A percentile compares a stretch with the other conserved stretches of the same genome.
These are phyloP conservation scores for Testicularia cyperi DNA, from an alignment of 1,284 basidiomycete genomes.

Conservation along the genomic window DNA sequence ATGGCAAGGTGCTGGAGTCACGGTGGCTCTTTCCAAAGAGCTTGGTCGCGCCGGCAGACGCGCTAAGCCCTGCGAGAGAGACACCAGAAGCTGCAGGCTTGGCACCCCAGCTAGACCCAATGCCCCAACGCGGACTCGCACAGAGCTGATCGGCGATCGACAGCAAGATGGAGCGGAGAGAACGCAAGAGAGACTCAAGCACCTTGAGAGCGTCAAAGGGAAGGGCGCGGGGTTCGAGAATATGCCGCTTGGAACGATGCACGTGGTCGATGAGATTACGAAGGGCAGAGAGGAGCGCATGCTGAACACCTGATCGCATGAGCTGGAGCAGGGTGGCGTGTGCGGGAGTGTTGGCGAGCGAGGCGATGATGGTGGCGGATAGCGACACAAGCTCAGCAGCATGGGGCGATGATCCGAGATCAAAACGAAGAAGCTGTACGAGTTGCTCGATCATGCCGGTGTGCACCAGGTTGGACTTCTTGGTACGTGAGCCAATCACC, in stretches of 20 bases:
- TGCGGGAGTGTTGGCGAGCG: slow-evolving; percentile 35
- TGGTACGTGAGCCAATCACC: slow-evolving; percentile 39
- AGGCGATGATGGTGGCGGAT: slow-evolving; percentile 33
- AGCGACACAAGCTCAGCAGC: slow-evolving; percentile 32
- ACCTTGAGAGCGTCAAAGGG: slow-evolving; percentile 12
- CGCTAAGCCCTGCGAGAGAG: slow-evolving; percentile 12
- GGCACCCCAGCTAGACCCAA: slow-evolving; percentile 47
- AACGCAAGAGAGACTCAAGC: slow-evolving; percentile 40
- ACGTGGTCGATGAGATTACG: slow-evolving; percentile 15
- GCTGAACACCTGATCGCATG: slow-evolving; percentile 23
- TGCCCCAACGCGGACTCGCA: slow-evolving; percentile 46
- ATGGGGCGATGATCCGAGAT: slow-evolving; percentile 10
- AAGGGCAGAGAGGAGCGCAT: slow-evolving; percentile 30
- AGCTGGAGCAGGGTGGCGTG: slow-evolving; percentile 32
- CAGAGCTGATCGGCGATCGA: slow-evolving; percentile 50
- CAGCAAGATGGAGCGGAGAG: slow-evolving; percentile 44
- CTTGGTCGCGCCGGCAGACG: slow-evolving; percentile 20
- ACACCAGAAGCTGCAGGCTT: slow-evolving; percentile 19
- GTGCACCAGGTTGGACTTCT: slow-evolving; percentile 35
- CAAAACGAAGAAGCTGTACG: slow-evolving; percentile 25
- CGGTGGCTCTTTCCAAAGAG: slow-evolving; percentile 36
- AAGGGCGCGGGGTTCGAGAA: slow-evolving; percentile 4
- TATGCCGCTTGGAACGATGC: slow-evolving; percentile 5
- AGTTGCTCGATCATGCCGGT: slow-evolving; percentile 29
- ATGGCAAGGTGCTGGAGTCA: slow-evolving; percentile 1